A percentile compares a stretch with the other conserved stretches of the same genome.
phyloP scores from a whole-genome alignment of 106 monocot genomes.

The Amphibolis antarctica region DNA sequence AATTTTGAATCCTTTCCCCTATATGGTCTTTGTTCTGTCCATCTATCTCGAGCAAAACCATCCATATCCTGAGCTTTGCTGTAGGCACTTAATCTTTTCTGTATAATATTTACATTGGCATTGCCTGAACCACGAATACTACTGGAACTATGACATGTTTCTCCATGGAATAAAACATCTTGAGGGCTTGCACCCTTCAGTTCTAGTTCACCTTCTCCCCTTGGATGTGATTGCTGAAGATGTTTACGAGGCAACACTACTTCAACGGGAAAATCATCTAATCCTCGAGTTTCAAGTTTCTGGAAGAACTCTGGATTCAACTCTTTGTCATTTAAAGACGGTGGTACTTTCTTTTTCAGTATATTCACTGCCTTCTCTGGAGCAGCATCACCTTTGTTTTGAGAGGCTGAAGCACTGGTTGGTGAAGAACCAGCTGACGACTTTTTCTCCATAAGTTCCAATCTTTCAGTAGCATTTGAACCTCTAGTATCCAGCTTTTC shows the following conservation, averaged over 20 bases:
- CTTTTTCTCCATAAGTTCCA: slow-evolving; percentile 27
- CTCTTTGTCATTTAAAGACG: slow-evolving; percentile 80
- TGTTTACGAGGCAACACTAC: slow-evolving; percentile 63
- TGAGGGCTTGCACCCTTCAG: slow-evolving; percentile 16
- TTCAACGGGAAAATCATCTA: slow-evolving; percentile 75
- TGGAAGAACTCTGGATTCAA: slow-evolving; percentile 91
- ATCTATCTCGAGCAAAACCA: slow-evolving; percentile 38
- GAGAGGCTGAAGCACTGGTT: slow-evolving; percentile 19
- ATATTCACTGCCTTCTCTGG: slow-evolving; percentile 50
- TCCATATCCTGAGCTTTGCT: slow-evolving; percentile 26
- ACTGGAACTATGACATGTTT: slow-evolving; percentile 14
- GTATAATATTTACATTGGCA: slow-evolving; percentile 13
- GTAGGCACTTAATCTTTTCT: slow-evolving; percentile 15
- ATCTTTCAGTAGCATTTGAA: slow-evolving; percentile 24
- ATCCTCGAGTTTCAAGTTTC: slow-evolving; percentile 64
- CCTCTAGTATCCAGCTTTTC: slow-evolving; percentile 33
- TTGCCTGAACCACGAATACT: slow-evolving; percentile 13
- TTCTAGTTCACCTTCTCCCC: slow-evolving; percentile 32
- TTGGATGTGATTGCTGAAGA: slow-evolving; percentile 33
- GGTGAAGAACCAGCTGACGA: slow-evolving; percentile 46
- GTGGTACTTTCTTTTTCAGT: slow-evolving; percentile 65
- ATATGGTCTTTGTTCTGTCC: slow-evolving; percentile 37
- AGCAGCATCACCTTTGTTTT: slow-evolving; percentile 34
- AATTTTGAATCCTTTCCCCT: slow-evolving; percentile 38
- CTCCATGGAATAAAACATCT: slow-evolving; percentile 10